Evolutionary conservation across 2,329 filamentous ascomycete genomes (phyloP).

Genomic region (Penicillium crustosum): DNA sequence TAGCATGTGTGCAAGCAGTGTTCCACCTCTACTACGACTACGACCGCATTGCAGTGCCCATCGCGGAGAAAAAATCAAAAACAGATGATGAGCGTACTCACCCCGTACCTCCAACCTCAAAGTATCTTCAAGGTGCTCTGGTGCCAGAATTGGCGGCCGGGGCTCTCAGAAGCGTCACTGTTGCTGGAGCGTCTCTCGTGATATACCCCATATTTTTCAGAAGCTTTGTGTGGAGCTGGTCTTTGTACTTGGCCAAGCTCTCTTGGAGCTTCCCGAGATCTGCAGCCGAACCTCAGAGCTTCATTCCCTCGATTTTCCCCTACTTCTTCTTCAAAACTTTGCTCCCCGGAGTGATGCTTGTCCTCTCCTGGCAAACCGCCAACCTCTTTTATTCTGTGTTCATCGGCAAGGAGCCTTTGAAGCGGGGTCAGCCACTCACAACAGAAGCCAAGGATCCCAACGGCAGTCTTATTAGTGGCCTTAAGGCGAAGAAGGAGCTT

Average conservation of each 20-base stretch:
- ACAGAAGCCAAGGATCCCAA: slow-evolving; percentile 87
- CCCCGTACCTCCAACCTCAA: slow-evolving; percentile 36
- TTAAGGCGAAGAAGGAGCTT: slow-evolving; percentile 78
- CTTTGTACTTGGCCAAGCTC: slow-evolving; percentile 67
- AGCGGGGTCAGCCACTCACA: slow-evolving; percentile 80
- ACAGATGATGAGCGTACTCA: slow-evolving; percentile 39
- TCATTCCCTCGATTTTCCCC: slow-evolving; percentile 57
- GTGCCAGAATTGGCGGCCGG: slow-evolving; percentile 35
- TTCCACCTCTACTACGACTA: slow-evolving; percentile 71
- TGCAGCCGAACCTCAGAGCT: slow-evolving; percentile 57
- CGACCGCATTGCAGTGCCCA: slow-evolving; percentile 63
- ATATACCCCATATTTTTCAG: slow-evolving; percentile 66
- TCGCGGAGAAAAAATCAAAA: slow-evolving; percentile 37
- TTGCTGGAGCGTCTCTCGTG: slow-evolving; percentile 51
- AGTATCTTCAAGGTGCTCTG: slow-evolving; percentile 40
- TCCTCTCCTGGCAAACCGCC: slow-evolving; percentile 72
- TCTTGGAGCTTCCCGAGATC: slow-evolving; percentile 75
- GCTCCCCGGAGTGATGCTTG: slow-evolving; percentile 65
- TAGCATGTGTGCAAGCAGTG: slow-evolving; percentile 68
- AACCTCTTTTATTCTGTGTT: slow-evolving; percentile 79
- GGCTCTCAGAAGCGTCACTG: slow-evolving; percentile 38
- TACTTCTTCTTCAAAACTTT: slow-evolving; percentile 58
- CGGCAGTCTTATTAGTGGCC: slow-evolving; percentile 77
- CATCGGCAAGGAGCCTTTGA: slow-evolving; percentile 76
- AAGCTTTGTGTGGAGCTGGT: slow-evolving; percentile 64